A percentile compares a stretch with the other conserved stretches of the same genome.
Conservation (phyloP, 495 filamentous ascomycete genomes). For the Aspergillus taichungensis region DNA sequence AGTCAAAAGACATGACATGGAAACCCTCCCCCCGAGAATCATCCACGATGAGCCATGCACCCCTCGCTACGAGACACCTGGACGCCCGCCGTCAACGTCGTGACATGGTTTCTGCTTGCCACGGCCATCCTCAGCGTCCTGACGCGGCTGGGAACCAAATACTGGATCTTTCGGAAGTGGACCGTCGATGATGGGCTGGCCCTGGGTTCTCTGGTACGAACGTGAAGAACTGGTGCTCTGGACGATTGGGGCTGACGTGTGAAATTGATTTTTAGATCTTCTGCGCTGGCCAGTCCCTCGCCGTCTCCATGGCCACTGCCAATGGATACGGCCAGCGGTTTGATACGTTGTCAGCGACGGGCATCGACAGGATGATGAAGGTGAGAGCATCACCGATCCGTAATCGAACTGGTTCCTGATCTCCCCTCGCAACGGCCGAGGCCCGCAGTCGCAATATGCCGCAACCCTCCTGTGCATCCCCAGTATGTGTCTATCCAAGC, state of each 20-base stretch:
- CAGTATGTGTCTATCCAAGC: conserved; percentile 19
- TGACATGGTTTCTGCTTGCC: conserved; percentile 17
- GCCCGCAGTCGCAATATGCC: conserved; percentile 12
- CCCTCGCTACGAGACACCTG: conserved; percentile 2
- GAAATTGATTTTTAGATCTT: conserved; percentile 8
- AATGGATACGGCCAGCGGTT: conserved; percentile 22
- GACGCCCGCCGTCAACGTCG: conserved; percentile 21
- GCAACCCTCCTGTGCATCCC: conserved; percentile 16
- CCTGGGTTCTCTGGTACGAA: conserved; percentile 10
- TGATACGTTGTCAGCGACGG: conserved; percentile 3
- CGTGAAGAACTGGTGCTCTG: background rate
- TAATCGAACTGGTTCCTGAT: background rate
- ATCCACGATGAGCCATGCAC: no score
- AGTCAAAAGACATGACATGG: no score
- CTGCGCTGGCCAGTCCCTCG: conserved; percentile 13
- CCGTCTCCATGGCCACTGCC: conserved; percentile 17
- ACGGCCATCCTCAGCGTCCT: conserved; percentile 14
- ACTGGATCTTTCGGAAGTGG: conserved; percentile 12
- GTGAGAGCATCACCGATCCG: conserved; percentile 4
- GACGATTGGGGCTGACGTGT: background rate
- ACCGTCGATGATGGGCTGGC: conserved; percentile 14
- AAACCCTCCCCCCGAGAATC: no score
- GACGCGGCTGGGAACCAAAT: conserved; percentile 20
- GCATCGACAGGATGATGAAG: conserved; percentile 21
- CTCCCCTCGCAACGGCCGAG: background rate